Percentiles rank a stretch among this genome's conserved stretches.
phyloP scores from a whole-genome alignment of 2,329 filamentous ascomycete species.

The Rutstroemia sp. region DNA sequence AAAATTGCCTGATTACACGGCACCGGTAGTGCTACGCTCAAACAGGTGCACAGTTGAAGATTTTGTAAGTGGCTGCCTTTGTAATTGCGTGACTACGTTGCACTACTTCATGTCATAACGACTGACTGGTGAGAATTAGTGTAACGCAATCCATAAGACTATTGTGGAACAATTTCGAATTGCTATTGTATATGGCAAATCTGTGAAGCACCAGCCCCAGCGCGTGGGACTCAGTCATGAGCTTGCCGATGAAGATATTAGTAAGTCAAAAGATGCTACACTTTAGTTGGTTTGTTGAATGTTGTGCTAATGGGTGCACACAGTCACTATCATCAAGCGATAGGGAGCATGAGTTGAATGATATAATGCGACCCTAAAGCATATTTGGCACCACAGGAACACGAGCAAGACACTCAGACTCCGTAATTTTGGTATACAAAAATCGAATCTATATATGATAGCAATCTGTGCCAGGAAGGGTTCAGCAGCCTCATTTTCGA shows the following conservation, averaged over 20 bases:
- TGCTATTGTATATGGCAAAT: slow-evolving; percentile 94
- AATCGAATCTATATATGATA: slow-evolving; percentile 2
- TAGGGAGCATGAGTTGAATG: slow-evolving; percentile 27
- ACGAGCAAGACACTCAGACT: background rate
- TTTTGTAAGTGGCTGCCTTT: slow-evolving; percentile 61
- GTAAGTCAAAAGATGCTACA: slow-evolving; percentile 17
- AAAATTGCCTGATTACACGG: slow-evolving; percentile 82
- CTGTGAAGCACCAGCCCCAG: slow-evolving; percentile 97
- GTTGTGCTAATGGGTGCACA: background rate
- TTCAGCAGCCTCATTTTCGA: slow-evolving; percentile 14
- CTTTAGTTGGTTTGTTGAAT: background rate
- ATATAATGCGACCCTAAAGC: slow-evolving; percentile 4
- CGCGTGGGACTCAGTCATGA: slow-evolving; percentile 86
- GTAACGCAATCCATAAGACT: slow-evolving; percentile 92
- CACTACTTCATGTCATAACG: background rate
- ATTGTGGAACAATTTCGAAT: slow-evolving; percentile 94
- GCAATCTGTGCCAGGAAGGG: slow-evolving; percentile 12
- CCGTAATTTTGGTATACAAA: background rate
- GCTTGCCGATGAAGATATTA: slow-evolving; percentile 93
- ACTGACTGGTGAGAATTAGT: slow-evolving; percentile 47
- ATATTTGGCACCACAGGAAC: background rate
- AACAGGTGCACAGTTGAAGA: slow-evolving; percentile 87
- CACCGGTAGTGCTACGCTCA: slow-evolving; percentile 81
- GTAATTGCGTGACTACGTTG: slow-evolving; percentile 1
- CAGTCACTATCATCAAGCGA: slow-evolving; percentile 62